A percentile compares a stretch with the other conserved stretches of the same genome.
phyloP scores from a whole-genome alignment of 2,329 filamentous ascomycete species.

The Hypoxylon sp. region DNA sequence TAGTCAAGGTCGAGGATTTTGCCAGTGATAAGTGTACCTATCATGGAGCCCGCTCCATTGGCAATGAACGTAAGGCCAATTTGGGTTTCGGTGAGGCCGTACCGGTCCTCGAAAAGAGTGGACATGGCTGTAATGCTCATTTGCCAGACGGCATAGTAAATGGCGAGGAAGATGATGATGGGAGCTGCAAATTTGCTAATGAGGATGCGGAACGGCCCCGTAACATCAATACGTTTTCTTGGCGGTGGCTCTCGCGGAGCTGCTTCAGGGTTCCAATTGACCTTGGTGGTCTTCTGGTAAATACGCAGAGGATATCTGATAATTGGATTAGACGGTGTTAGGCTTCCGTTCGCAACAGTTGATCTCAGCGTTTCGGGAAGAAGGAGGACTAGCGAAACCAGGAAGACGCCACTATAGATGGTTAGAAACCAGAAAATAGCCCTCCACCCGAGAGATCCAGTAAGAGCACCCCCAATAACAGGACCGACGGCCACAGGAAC shows the following conservation, averaged over 20 bases:
- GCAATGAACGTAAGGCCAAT: constrained; percentile 68
- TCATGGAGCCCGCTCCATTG: constrained; percentile 68
- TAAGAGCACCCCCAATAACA: constrained; percentile 67
- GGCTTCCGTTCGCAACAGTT: constrained; percentile 61
- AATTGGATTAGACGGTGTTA: constrained; percentile 44
- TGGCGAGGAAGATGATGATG: constrained; percentile 63
- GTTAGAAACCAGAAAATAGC: constrained; percentile 69
- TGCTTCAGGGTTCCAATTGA: constrained; percentile 41
- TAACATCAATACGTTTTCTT: constrained; percentile 60
- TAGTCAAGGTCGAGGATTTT: constrained; percentile 69
- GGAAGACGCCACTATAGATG: constrained; percentile 58
- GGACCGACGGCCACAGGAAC: constrained; percentile 61
- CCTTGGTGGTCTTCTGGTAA: constrained; percentile 55
- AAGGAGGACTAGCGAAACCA: constrained; percentile 59
- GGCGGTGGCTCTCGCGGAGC: constrained; percentile 29
- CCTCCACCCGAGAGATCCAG: constrained; percentile 66
- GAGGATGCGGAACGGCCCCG: constrained; percentile 64
- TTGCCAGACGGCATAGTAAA: constrained; percentile 69
- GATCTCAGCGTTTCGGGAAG: constrained; percentile 63
- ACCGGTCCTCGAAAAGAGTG: constrained; percentile 61
- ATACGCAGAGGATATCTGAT: constrained; percentile 52
- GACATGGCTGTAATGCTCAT: constrained; percentile 70
- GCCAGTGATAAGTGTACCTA: constrained; percentile 66
- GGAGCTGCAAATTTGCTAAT: constrained; percentile 60
- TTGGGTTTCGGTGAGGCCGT: constrained; percentile 61